Evolutionary conservation across 306 rosid species (phyloP).

Genomic region (Elaeagnus macrophylla): DNA sequence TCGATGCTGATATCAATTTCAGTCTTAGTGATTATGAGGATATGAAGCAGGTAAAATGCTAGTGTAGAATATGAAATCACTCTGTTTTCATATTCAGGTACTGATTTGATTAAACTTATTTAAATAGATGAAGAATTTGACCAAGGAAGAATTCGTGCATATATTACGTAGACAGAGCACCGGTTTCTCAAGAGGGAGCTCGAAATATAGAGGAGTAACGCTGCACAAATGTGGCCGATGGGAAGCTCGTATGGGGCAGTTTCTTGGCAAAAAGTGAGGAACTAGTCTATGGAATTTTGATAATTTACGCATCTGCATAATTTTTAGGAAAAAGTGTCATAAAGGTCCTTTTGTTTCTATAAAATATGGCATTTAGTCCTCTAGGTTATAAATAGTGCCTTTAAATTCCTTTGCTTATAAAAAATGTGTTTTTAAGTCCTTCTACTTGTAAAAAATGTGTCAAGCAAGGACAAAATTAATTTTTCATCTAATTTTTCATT

Average conservation of each 20-base stretch:
- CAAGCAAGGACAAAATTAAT: too few species aligned
- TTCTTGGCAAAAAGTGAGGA: constrained; percentile 99
- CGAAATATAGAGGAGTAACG: constrained; percentile 93
- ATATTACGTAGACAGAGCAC: constrained; percentile 93
- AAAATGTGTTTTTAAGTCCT: too few species aligned
- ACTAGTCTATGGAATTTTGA: constrained; percentile 26
- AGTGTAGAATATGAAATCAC: not conserved
- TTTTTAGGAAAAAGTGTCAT: too few species aligned
- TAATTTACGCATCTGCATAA: constrained; percentile 2
- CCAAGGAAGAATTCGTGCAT: constrained; percentile 94
- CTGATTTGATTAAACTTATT: constrained; percentile 2
- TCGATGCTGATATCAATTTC: constrained; percentile 96
- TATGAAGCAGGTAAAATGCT: constrained; percentile 60
- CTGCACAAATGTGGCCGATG: constrained; percentile 98
- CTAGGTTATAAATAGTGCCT: too few species aligned
- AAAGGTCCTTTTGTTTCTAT: too few species aligned
- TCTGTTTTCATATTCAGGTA: constrained; percentile 4
- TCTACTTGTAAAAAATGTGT: too few species aligned
- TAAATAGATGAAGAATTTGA: constrained; percentile 66
- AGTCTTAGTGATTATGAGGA: constrained; percentile 86
- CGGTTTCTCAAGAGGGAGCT: constrained; percentile 95
- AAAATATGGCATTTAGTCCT: too few species aligned
- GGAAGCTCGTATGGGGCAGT: constrained; percentile 99
- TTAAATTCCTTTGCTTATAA: too few species aligned
- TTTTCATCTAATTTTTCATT: too few species aligned